These are phyloP conservation scores for Pleurozium schreberi DNA, from an alignment of 225 moss, liverwort and hornwort genomes.

Conservation along the genomic window DNA sequence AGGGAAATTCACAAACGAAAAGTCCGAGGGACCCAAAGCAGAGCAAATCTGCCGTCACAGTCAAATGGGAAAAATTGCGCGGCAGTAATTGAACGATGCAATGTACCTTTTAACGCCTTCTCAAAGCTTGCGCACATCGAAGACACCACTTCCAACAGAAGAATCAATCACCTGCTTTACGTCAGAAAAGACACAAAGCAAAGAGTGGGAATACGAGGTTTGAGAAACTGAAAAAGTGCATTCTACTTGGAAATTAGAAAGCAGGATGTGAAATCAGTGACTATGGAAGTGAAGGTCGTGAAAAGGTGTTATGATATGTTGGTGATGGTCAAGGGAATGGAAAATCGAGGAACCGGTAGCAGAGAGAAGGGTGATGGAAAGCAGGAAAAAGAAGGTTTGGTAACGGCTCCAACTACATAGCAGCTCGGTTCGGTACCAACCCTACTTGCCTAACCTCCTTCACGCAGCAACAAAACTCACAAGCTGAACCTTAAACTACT, in stretches of 20 bases:
- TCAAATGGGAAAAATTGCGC: neutral
- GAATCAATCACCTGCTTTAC: neutral
- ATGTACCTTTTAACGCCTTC: neutral
- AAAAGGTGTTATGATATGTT: neutral
- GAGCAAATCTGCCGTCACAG: neutral
- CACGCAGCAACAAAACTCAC: neutral
- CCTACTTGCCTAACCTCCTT: constrained; percentile 4
- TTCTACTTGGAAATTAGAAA: neutral
- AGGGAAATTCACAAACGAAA: neutral
- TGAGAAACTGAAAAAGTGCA: neutral
- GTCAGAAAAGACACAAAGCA: neutral
- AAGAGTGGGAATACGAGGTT: neutral
- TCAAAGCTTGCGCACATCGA: neutral
- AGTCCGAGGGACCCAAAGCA: neutral
- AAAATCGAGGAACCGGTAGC: neutral
- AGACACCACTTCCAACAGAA: neutral
- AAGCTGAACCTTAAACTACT: neutral
- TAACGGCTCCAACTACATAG: constrained; percentile 33
- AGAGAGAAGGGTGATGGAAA: neutral
- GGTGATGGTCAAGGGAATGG: neutral
- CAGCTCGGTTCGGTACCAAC: constrained; percentile 13
- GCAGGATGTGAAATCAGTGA: neutral
- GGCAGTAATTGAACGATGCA: neutral
- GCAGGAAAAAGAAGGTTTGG: constrained; percentile 11
- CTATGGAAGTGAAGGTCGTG: neutral